Conservation (phyloP, 2,329 filamentous ascomycete species). For the Penicillium concentricum region DNA sequence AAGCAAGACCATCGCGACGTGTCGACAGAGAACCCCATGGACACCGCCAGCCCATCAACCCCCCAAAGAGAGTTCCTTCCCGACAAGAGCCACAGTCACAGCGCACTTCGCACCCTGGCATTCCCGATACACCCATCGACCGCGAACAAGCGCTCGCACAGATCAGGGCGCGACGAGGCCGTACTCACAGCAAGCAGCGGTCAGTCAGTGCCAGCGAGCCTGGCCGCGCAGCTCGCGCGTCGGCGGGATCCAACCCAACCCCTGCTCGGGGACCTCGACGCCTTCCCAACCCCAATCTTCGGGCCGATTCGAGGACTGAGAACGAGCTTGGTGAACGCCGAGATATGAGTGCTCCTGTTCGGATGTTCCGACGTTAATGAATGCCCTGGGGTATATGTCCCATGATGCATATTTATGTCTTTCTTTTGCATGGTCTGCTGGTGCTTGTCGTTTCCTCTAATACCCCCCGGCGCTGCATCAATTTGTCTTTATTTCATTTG, state of each 20-base stretch:
- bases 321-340: constrained; percentile 32
- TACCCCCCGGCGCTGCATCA: constrained; percentile 32
- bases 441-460: constrained; percentile 20
- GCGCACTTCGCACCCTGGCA: constrained; percentile 23
- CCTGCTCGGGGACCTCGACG: constrained; percentile 30
- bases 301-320: constrained; percentile 29
- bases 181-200: constrained; percentile 45
- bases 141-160: constrained; percentile 51
- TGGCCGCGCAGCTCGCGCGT: constrained; percentile 26
- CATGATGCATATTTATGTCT: constrained; percentile 8
- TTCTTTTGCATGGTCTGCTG: constrained; percentile 15
- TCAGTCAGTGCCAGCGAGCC: constrained; percentile 43
- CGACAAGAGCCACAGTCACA: constrained; percentile 27
- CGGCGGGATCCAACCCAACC: constrained; percentile 26
- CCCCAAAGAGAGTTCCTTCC: constrained; percentile 34
- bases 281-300: constrained; percentile 37
- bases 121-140: constrained; percentile 46
- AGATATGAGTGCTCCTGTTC: constrained; percentile 40
- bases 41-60: constrained; percentile 13
- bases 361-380: constrained; percentile 30
- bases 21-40: constrained; percentile 15
- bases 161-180: constrained; percentile 48
- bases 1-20: constrained; percentile 12
- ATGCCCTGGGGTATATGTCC: neutral
- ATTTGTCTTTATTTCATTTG: constrained; percentile 13